Base-by-base conservation (phyloP, 306 rosid genomes). In the Trifolium subterraneum region DNA sequence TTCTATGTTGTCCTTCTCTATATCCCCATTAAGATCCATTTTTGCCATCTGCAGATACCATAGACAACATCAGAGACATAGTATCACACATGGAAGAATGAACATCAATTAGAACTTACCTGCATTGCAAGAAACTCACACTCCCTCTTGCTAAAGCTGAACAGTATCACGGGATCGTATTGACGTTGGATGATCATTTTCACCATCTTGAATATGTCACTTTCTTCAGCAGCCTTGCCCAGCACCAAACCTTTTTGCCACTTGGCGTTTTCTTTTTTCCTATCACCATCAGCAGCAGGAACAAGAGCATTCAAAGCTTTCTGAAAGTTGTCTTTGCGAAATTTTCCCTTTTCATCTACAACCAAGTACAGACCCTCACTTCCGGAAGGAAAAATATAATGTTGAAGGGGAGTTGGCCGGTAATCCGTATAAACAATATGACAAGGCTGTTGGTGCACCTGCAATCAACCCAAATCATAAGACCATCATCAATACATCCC, bases 361-460 rank as follows among this genome's bases (percentile, higher is more conserved):
- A 86, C 97, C 85, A 94, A 76, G 78, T 84, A 94, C 18, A 94
- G 80, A 65, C 98, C 98, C 39, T 90, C 88, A 47, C 95, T 88
- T 20, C 96, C 96, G 5, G 95, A 81, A 41, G 98, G 98, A 47
- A 94, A 94, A 77, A 94, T 76, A 76, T 94, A 94, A 81, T 91
- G 97, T 81, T 94, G 98, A 66, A 94, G 96, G 27, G 98, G 98
- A 51, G 97, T 94, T 38, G 98, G 98, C 69, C 98, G 86, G 83
- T 87, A 94, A 84, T 91, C 98, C 1, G 98, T 94, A 74, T 94
- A 91, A 68, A 94, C 93, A 66, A 94, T 87, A 75, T 94, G 98
- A 81, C 98, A 94, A 11, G 98, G 98, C 63, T 94, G 97, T 58
- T 71, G 90, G 82, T 94, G 98, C 72, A 90, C 90, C 94, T 91